A percentile compares a stretch with the other conserved stretches of the same genome.
Evolutionary conservation across 805 yeast species (phyloP).

Genomic region (Lachancea sp.): DNA sequence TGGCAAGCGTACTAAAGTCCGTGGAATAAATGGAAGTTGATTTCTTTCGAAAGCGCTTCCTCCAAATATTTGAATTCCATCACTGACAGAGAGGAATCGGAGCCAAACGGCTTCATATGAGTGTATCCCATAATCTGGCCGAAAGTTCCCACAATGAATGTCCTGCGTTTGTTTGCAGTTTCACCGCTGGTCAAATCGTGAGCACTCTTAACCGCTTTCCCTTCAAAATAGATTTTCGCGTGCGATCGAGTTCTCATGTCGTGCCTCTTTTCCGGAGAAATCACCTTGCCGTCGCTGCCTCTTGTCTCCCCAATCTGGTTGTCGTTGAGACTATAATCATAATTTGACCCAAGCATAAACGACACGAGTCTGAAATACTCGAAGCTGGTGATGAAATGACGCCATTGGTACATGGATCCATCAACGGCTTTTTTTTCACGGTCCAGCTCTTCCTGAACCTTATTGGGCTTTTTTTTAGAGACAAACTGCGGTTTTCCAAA

Average conservation of each 20-base stretch:
- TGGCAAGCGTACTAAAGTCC: background rate
- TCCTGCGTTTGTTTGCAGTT: constrained; percentile 9
- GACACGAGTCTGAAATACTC: constrained; percentile 17
- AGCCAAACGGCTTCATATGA: constrained; percentile 6
- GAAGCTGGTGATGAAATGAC: constrained; percentile 17
- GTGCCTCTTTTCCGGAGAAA: constrained; percentile 17
- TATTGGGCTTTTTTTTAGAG: constrained; percentile 3
- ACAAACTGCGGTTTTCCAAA: constrained; percentile 4
- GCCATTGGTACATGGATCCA: constrained; percentile 10
- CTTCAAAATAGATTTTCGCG: constrained; percentile 16
- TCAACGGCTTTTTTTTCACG: constrained; percentile 4
- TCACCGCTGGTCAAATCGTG: constrained; percentile 12
- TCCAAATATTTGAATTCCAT: constrained; percentile 8
- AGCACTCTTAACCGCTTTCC: constrained; percentile 17
- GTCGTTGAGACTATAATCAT: constrained; percentile 15
- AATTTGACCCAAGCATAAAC: constrained; percentile 15
- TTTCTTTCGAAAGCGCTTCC: constrained; percentile 7
- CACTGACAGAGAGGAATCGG: constrained; percentile 7
- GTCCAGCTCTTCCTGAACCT: constrained; percentile 6
- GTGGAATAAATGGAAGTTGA: constrained; percentile 7
- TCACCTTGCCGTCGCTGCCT: constrained; percentile 19
- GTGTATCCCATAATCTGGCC: constrained; percentile 8
- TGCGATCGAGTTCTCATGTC: constrained; percentile 19
- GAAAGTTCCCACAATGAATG: constrained; percentile 7
- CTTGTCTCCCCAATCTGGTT: constrained; percentile 16